These are phyloP conservation scores for Tritrichomonas musculus DNA, from an alignment of 208 protist species.

Conservation along the genomic window DNA sequence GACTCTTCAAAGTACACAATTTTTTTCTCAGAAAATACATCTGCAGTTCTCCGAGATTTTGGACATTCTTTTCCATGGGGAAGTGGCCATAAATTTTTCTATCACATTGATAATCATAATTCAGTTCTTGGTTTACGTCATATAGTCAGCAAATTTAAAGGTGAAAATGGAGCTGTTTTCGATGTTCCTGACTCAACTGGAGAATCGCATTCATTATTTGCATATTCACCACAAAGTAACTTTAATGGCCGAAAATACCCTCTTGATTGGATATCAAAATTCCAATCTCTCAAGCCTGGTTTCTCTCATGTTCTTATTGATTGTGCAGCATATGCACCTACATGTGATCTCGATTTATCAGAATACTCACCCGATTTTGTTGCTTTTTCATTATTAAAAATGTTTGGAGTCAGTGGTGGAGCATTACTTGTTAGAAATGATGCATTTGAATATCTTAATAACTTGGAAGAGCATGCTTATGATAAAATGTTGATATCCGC, in stretches of 20 bases:
- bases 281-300: not conserved
- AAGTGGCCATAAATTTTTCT: not conserved
- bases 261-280: not conserved
- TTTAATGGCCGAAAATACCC: constrained; percentile 8
- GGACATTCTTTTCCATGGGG: not conserved
- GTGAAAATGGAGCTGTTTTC: not conserved
- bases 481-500: not conserved
- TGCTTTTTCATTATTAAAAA: not conserved
- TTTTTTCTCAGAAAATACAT: constrained; percentile 6
- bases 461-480: not conserved
- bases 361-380: not conserved
- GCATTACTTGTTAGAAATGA: not conserved
- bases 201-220: not conserved
- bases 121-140: not conserved
- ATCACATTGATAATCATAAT: not conserved
- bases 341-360: constrained; percentile 16
- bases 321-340: constrained; percentile 6
- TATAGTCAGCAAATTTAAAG: not conserved
- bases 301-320: not conserved
- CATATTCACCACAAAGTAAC: not conserved
- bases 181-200: not conserved
- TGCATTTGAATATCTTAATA: not conserved
- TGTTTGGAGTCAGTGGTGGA: not conserved
- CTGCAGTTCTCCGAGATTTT: not conserved
- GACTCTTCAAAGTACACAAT: not conserved